phyloP scores from a whole-genome alignment of 164 flowering plant species.

The Vitis rupestris region DNA sequence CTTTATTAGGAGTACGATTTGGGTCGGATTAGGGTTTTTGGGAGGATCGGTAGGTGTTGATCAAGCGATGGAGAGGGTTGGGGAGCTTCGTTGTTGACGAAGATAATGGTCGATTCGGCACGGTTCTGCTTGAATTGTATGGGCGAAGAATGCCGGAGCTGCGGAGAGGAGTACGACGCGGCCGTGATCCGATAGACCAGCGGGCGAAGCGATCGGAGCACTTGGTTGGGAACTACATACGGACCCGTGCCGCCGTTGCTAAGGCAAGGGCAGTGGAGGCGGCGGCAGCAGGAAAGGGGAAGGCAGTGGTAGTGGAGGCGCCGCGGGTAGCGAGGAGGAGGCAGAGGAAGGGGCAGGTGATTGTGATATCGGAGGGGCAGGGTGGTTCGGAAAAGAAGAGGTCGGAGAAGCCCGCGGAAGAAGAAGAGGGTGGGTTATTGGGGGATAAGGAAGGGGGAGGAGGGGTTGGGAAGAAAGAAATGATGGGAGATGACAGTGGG shows the following conservation, averaged over 20 bases:
- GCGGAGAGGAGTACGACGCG: constrained; percentile 61
- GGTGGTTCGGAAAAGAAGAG: constrained; percentile 6
- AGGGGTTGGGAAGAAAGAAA: constrained; percentile 4
- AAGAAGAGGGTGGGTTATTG: constrained; percentile 5
- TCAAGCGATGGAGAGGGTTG: no score
- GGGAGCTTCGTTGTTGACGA: constrained; percentile 14
- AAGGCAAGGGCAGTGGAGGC: constrained; percentile 42
- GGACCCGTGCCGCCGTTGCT: constrained; percentile 63
- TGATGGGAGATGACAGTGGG: constrained; percentile 62
- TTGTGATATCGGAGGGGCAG: constrained; percentile 24
- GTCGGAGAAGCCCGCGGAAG: not conserved
- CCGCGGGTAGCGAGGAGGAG: constrained; percentile 2
- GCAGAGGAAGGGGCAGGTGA: constrained; percentile 29
- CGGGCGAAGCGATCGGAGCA: constrained; percentile 28
- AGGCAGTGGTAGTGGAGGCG: constrained; percentile 15
- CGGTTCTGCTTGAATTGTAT: constrained; percentile 36
- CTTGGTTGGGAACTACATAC: constrained; percentile 32
- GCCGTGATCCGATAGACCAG: constrained; percentile 40
- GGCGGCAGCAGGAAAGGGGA: constrained; percentile 18
- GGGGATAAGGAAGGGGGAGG: constrained; percentile 6
- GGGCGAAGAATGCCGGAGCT: constrained; percentile 76
- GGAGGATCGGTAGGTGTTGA: no score
- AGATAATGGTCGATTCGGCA: constrained; percentile 37
- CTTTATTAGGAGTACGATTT: no score
- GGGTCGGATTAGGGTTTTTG: no score